Evolutionary conservation across 108 stramenopile species (phyloP).

Genomic region (Pseudonitzschia multiseries): DNA sequence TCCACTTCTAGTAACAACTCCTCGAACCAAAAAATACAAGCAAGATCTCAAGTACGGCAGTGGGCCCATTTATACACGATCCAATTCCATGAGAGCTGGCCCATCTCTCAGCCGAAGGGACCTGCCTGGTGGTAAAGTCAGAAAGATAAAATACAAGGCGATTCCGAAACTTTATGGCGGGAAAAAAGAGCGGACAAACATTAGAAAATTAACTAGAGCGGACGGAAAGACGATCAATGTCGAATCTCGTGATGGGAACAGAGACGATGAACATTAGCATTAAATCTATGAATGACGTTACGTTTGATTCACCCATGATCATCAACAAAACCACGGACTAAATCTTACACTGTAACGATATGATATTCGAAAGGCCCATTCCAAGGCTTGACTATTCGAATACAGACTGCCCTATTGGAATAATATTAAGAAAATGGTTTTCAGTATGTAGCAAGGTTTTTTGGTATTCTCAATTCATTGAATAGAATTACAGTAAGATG

Average conservation of each 20-base stretch:
- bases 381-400: no score
- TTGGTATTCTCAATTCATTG: no score
- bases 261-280: neutral
- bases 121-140: constrained; percentile 16
- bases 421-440: no score
- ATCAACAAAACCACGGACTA: no score
- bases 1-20: constrained; percentile 32
- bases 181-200: neutral
- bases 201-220: neutral
- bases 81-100: constrained; percentile 70
- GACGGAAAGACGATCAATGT: constrained; percentile 22
- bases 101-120: constrained; percentile 36
- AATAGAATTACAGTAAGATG: no score
- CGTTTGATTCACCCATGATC: no score
- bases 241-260: constrained; percentile 3
- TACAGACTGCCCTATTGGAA: neutral
- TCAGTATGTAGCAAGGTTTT: no score
- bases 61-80: constrained; percentile 54
- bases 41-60: constrained; percentile 67
- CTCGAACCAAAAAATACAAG: constrained; percentile 49
- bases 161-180: constrained; percentile 31
- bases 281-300: no score
- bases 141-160: constrained; percentile 27
- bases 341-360: no score
- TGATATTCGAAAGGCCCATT: no score